Evolutionary conservation across 2,329 filamentous ascomycete genomes (phyloP).

Genomic region (Pseudogymnoascus sp.): DNA sequence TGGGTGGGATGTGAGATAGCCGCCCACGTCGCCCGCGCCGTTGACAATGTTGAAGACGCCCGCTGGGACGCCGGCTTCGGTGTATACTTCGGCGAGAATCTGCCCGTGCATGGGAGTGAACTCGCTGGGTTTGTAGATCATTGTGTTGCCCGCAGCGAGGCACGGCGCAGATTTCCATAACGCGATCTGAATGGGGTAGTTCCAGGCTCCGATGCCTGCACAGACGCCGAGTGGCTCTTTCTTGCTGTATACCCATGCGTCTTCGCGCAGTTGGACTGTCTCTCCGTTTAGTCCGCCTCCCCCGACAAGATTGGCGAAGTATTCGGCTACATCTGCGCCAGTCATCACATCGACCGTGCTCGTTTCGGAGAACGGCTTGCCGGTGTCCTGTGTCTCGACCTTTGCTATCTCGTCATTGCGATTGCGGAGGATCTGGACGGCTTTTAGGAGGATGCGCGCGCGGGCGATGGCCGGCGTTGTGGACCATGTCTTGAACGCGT

Average conservation of each 20-base stretch:
- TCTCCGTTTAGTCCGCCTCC: constrained; percentile 76
- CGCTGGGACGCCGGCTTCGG: constrained; percentile 69
- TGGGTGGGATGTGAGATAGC: constrained; percentile 65
- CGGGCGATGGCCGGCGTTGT: constrained; percentile 67
- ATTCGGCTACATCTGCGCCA: constrained; percentile 79
- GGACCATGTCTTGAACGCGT: constrained; percentile 72
- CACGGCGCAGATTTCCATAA: constrained; percentile 86
- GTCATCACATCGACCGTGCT: constrained; percentile 77
- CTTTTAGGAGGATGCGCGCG: constrained; percentile 70
- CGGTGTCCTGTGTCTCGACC: constrained; percentile 78
- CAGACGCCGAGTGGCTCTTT: constrained; percentile 80
- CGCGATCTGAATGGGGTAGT: constrained; percentile 86
- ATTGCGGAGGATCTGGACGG: constrained; percentile 65
- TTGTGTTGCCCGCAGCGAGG: constrained; percentile 78
- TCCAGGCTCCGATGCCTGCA: constrained; percentile 84
- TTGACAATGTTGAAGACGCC: constrained; percentile 87
- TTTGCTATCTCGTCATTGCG: constrained; percentile 74
- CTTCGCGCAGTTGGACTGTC: constrained; percentile 64
- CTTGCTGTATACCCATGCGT: constrained; percentile 76
- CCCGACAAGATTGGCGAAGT: constrained; percentile 74
- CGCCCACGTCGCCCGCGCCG: constrained; percentile 71
- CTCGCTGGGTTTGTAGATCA: constrained; percentile 88
- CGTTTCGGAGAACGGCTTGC: constrained; percentile 80
- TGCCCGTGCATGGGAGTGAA: constrained; percentile 79
- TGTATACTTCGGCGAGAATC: constrained; percentile 67